Conservation (phyloP, 164 flowering plant genomes). For the Piper betle region DNA sequence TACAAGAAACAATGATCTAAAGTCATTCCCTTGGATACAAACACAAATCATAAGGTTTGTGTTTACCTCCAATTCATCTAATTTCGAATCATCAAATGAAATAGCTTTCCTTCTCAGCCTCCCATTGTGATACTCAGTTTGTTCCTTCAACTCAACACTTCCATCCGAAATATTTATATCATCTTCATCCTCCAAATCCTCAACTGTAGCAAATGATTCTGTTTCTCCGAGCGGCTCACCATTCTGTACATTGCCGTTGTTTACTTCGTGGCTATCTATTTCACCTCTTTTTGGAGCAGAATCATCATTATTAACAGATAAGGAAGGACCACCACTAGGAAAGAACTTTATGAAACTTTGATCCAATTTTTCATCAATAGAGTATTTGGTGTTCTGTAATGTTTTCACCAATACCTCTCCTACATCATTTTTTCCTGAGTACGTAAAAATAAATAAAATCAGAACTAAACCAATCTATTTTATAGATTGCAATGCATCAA, state of each 20-base stretch:
- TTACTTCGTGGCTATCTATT: conserved; percentile 5
- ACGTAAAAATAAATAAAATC: conserved; percentile 1
- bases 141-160: conserved; percentile 25
- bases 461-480: not conserved
- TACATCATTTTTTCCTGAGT: conserved; percentile 52
- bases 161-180: conserved; percentile 5
- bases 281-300: conserved; percentile 7
- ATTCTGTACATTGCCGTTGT: conserved; percentile 22
- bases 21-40: not conserved
- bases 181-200: not conserved
- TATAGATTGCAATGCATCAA: not conserved
- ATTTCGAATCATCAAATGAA: conserved; percentile 33
- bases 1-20: not conserved
- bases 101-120: conserved; percentile 70
- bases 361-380: conserved; percentile 73
- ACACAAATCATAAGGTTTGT: not conserved
- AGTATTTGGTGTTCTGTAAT: conserved; percentile 73
- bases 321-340: conserved; percentile 28
- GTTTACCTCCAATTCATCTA: conserved; percentile 30
- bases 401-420: conserved; percentile 71
- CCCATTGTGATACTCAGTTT: conserved; percentile 53
- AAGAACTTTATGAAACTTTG: conserved; percentile 48
- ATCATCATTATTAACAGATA: conserved; percentile 12
- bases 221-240: conserved; percentile 8
- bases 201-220: not conserved